Evolutionary conservation across 805 yeast genomes (phyloP), one percentile per base, ranked within the genome.

Genomic region (Monosporozyma yasuniensis): DNA sequence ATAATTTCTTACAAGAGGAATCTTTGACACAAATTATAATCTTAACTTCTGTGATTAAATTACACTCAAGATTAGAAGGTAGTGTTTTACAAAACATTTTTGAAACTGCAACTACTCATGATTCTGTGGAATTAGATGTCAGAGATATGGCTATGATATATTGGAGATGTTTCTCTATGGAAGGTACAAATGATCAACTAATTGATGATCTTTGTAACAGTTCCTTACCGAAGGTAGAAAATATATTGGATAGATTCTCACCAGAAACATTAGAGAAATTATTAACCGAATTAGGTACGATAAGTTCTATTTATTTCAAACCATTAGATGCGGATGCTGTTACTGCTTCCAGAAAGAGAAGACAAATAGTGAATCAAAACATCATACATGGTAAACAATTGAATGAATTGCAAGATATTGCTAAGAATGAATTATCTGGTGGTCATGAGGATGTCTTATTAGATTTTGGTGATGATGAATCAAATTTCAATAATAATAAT

Each of bases 271-370:
- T 90, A 50, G 79, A 81, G 41, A 83, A 80, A 54, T 73, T 93
- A 46, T 61, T 91, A 28, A 63, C 71, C n/a, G 96, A 91, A 62
- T 69, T 91, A 50, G 82, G 95, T 2, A 84, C 93, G 8, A 75
- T 93, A 53, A 83, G 96, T 37, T 87, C 97, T 0, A 93, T 93
- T 2, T 87, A 87, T 61, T 95, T 85, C 67, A 84, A 84, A 61
- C 96, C 97, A 11, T 80, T 86, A 4, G 84, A 84, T 59, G 71
- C 81, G 56, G 46, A 44, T 21, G 11, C 23, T 14, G 12, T 32
- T 5, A 32, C 19, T 12, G 35, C 35, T 2, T 21, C 37, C 7
- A 66, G 46, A 56, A 66, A 70, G n/a, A 72, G 68, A 10, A 68
- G 71, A 25, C 68, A 65, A 50, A 63, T 69, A 22, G 71, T 72